A percentile compares a stretch with the other conserved stretches of the same genome.
Evolutionary conservation across 2,329 filamentous ascomycete species (phyloP).

Genomic region (Incumbomyces delicatus): DNA sequence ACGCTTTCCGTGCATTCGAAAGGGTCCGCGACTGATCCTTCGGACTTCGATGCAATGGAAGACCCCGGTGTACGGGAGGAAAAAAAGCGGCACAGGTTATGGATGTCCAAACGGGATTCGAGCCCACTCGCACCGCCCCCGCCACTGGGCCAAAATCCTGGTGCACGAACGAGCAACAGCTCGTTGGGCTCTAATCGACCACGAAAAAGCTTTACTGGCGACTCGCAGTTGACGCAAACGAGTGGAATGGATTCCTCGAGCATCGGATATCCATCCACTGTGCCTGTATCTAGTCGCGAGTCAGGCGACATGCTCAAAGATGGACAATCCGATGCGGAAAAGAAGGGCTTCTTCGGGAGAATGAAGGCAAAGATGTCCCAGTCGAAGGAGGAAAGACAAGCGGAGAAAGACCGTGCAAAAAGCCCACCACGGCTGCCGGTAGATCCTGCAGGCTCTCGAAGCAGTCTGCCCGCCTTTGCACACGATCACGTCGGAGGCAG

Average conservation of each 20-base stretch:
- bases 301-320: constrained; percentile 29
- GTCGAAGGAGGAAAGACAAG: constrained; percentile 45
- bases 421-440: constrained; percentile 36
- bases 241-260: constrained; percentile 28
- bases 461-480: constrained; percentile 28
- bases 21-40: constrained; percentile 64
- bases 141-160: constrained; percentile 52
- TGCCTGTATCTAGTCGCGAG: constrained; percentile 28
- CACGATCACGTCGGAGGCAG: constrained; percentile 19
- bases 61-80: constrained; percentile 46
- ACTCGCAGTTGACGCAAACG: constrained; percentile 32
- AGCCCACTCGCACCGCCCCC: constrained; percentile 35
- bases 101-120: constrained; percentile 58
- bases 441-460: constrained; percentile 26
- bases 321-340: constrained; percentile 35
- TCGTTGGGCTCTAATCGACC: constrained; percentile 49
- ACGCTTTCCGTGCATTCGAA: constrained; percentile 66
- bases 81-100: constrained; percentile 62
- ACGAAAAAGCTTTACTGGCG: constrained; percentile 36
- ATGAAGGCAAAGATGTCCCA: constrained; percentile 53
- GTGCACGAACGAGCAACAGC: constrained; percentile 56
- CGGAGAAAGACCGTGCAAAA: constrained; percentile 44
- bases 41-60: constrained; percentile 65
- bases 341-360: constrained; percentile 54
- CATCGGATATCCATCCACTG: constrained; percentile 18